Evolutionary conservation across 1,284 basidiomycete species (phyloP).

Genomic region (Trametes sp.): DNA sequence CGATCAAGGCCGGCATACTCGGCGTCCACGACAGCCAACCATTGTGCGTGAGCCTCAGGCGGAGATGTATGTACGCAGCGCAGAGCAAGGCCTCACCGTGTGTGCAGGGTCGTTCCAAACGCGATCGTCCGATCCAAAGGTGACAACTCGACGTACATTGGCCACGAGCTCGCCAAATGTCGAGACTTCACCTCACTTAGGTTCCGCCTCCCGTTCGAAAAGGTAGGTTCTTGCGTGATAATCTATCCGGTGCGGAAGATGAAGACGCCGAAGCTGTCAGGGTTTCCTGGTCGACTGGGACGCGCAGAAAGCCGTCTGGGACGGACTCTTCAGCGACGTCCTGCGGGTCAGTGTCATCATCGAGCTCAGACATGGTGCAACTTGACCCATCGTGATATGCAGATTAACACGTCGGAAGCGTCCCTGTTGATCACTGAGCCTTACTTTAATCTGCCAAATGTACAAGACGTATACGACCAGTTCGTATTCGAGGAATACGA

Average conservation of each 20-base stretch:
- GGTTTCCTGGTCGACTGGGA: conserved; percentile 94
- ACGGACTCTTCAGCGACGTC: conserved; percentile 76
- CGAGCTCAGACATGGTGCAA: neutral
- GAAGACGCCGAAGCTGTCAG: conserved; percentile 49
- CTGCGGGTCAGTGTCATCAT: conserved; percentile 63
- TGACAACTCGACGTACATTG: conserved; percentile 82
- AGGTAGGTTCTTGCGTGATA: conserved; percentile 56
- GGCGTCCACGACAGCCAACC: conserved; percentile 42
- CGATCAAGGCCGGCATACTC: conserved; percentile 77
- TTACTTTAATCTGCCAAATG: conserved; percentile 90
- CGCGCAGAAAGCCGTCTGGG: conserved; percentile 91
- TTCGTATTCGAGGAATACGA: conserved; percentile 97
- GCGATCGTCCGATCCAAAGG: conserved; percentile 82
- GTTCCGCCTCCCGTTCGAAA: conserved; percentile 86
- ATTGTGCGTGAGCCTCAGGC: conserved; percentile 38
- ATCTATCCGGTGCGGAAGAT: conserved; percentile 13
- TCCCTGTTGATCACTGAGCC: conserved; percentile 91
- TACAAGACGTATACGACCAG: conserved; percentile 92
- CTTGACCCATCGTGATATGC: conserved; percentile 11
- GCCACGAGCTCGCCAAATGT: conserved; percentile 81
- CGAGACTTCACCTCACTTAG: conserved; percentile 80
- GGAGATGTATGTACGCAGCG: conserved; percentile 1
- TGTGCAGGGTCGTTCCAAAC: conserved; percentile 74
- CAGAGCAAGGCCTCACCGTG: conserved; percentile 7
- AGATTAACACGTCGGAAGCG: conserved; percentile 78